Evolutionary conservation across 495 filamentous ascomycete genomes (phyloP).

Genomic region (Aspergillus sparsus): DNA sequence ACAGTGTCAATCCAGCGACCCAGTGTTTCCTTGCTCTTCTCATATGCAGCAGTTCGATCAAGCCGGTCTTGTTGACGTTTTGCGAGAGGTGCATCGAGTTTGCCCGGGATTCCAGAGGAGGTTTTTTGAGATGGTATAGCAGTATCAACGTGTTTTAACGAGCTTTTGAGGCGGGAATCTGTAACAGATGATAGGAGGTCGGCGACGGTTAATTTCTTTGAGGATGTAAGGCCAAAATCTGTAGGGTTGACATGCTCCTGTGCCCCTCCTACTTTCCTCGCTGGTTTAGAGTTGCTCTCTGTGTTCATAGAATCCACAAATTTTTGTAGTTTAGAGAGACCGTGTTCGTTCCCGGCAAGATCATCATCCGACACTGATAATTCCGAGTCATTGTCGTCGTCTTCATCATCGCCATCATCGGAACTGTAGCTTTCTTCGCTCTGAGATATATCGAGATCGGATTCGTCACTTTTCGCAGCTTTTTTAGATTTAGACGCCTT

Average conservation of each 20-base stretch:
- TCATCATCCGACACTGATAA: slow-evolving; percentile 61
- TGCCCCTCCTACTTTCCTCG: slow-evolving; percentile 30
- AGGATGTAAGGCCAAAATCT: slow-evolving; percentile 58
- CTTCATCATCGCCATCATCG: slow-evolving; percentile 46
- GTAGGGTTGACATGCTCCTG: slow-evolving; percentile 58
- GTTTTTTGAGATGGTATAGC: slow-evolving; percentile 52
- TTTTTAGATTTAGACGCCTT: slow-evolving; percentile 38
- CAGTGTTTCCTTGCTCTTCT: slow-evolving; percentile 88
- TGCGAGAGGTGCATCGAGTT: slow-evolving; percentile 79
- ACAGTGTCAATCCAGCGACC: slow-evolving; percentile 93
- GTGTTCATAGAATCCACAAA: slow-evolving; percentile 70
- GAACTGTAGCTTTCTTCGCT: slow-evolving; percentile 42
- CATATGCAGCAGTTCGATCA: slow-evolving; percentile 80
- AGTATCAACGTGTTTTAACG: slow-evolving; percentile 65
- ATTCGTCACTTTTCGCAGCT: slow-evolving; percentile 31
- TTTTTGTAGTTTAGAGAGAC: slow-evolving; percentile 64
- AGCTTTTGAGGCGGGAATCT: slow-evolving; percentile 75
- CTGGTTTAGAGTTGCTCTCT: slow-evolving; percentile 31
- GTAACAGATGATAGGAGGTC: slow-evolving; percentile 74
- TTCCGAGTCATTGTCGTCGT: slow-evolving; percentile 49
- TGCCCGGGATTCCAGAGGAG: slow-evolving; percentile 60
- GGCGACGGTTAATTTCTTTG: slow-evolving; percentile 74
- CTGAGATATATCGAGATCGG: slow-evolving; percentile 38
- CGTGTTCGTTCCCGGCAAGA: slow-evolving; percentile 50
- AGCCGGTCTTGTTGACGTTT: slow-evolving; percentile 88